A percentile compares a stretch with the other conserved stretches of the same genome.
These are phyloP conservation scores for Fistulina hepatica DNA, from an alignment of 1,284 basidiomycete genomes.

Conservation along the genomic window DNA sequence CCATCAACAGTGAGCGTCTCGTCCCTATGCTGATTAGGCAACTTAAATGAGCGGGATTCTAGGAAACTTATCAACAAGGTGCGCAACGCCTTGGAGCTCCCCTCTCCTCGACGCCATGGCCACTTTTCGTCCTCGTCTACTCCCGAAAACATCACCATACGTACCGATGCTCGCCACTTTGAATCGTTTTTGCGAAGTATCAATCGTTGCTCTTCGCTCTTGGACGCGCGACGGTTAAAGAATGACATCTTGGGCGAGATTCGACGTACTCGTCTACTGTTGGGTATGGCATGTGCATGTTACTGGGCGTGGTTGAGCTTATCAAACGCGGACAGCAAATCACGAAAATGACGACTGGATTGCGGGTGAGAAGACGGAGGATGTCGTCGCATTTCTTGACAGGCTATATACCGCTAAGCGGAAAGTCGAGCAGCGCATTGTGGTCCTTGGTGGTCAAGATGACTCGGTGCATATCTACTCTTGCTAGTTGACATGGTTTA, in stretches of 20 bases:
- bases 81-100: slow-evolving; percentile 70
- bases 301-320: slow-evolving; percentile 4
- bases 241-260: slow-evolving; percentile 87
- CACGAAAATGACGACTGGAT: slow-evolving; percentile 81
- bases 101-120: slow-evolving; percentile 46
- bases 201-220: slow-evolving; percentile 64
- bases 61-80: slow-evolving; percentile 80
- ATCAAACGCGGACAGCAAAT: slow-evolving; percentile 54
- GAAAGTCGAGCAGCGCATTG: slow-evolving; percentile 78
- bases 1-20: slow-evolving; percentile 66
- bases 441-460: slow-evolving; percentile 57
- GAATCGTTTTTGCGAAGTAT: slow-evolving; percentile 86
- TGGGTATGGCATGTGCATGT: slow-evolving; percentile 36
- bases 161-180: slow-evolving; percentile 71
- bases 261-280: slow-evolving; percentile 57
- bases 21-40: not conserved
- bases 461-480: slow-evolving; percentile 35
- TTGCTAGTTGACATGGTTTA: not conserved
- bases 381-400: slow-evolving; percentile 79
- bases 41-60: slow-evolving; percentile 8
- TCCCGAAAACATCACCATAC: slow-evolving; percentile 64
- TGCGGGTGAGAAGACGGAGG: slow-evolving; percentile 70
- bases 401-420: slow-evolving; percentile 81
- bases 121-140: slow-evolving; percentile 22
- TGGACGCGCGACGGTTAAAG: slow-evolving; percentile 83